Evolutionary conservation across 23 red algal genomes (phyloP), one percentile per base, ranked within the genome.

Genomic region (Gracilaria domingensis): DNA sequence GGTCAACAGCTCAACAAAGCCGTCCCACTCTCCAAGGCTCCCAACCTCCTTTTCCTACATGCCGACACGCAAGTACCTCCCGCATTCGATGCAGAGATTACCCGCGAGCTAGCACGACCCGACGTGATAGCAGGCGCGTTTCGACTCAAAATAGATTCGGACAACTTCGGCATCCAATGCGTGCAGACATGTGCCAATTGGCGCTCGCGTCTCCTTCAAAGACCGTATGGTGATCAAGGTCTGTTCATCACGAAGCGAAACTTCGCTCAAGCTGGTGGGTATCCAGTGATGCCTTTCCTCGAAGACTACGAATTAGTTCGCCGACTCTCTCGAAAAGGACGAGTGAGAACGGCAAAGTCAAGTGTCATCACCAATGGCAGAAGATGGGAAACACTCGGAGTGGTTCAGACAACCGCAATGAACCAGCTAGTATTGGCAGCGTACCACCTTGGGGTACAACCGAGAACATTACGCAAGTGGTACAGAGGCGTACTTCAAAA

Each of bases 161-260:
- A 53, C 13, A 44, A 12, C 26, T 72, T 26, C 30, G 50, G 23
- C 4, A 56, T 98, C 40, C 75, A 89, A 24, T 25, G 90, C 26
- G 93, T 98, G 51, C 88, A 85, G 38, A 67, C 23, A 33, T 73
- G 75, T 28, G 96, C 83, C 23, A 95, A 95, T 37, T 62, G 88
- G 62, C 93, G 96, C 1, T 53, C 84, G 4, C 21, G 5, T 42
- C 4, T 93, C 42, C 57, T 98, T 16, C 78, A 84, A 42, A 21
- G 78, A 34, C 96, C 96, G 50, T 98, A 95, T 54, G 96, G 96
- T 14, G 96, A 98, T 76, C 96, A 98, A 83, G 96, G 67, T 33
- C 47, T 93, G 38, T 98, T 98, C 71, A 38, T 98, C 17, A 71
- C 79, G 23, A 61, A 75, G 4, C 25, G 33, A 1, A 76, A 26